These are phyloP conservation scores for Bacidia gigantensis DNA, from an alignment of 495 filamentous ascomycete species.

Conservation along the genomic window DNA sequence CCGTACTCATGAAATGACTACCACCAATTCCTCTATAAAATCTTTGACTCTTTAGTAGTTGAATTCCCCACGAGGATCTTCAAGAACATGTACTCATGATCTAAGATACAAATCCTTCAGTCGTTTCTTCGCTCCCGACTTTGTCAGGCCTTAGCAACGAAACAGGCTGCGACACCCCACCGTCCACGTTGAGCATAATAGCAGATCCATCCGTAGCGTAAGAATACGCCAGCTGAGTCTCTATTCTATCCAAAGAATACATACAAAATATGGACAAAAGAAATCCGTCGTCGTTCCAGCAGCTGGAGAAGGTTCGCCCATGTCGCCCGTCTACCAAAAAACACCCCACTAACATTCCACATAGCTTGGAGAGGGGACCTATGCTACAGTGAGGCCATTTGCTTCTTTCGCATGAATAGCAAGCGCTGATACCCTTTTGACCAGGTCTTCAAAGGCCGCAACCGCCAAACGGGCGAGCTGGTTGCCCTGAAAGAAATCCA, in stretches of 20 bases:
- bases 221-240: too few species aligned
- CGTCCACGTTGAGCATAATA: too few species aligned
- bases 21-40: not conserved
- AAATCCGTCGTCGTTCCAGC: slow-evolving; percentile 90
- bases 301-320: slow-evolving; percentile 67
- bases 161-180: too few species aligned
- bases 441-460: slow-evolving; percentile 95
- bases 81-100: too few species aligned
- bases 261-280: slow-evolving; percentile 60
- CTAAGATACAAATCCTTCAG: too few species aligned
- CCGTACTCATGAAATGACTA: not conserved
- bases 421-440: not conserved
- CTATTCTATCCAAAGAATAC: too few species aligned
- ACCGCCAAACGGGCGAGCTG: slow-evolving; percentile 88
- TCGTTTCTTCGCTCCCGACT: too few species aligned
- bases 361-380: slow-evolving; percentile 90
- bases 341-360: slow-evolving; percentile 13
- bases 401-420: not conserved
- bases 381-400: slow-evolving; percentile 65
- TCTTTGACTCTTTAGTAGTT: not conserved
- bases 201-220: too few species aligned
- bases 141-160: too few species aligned
- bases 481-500: slow-evolving; percentile 99
- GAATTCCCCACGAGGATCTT: not conserved
- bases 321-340: not conserved